Conservation (phyloP, 345 rosid genomes). For the Brassica napus region DNA sequence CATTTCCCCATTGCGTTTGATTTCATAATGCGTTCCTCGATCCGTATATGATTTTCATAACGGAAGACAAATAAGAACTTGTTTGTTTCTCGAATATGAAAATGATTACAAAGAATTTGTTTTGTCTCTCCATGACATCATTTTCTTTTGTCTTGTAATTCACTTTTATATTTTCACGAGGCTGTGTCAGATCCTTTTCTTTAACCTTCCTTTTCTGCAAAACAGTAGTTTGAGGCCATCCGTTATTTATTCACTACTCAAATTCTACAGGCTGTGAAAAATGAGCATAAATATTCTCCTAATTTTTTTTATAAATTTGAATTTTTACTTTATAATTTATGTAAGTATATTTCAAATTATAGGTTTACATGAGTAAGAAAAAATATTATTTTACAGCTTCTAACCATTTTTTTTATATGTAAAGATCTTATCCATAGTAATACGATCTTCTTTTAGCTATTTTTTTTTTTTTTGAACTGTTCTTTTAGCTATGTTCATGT, state of each 20-base stretch:
- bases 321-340: not conserved
- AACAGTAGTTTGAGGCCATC: not conserved
- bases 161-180: constrained; percentile 64
- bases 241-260: not conserved
- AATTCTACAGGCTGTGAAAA: not conserved
- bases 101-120: not conserved
- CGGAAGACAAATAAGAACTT: constrained; percentile 3
- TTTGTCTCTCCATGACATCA: constrained; percentile 48
- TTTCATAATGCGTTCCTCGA: not conserved
- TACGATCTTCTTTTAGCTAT: not conserved
- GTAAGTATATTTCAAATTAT: not conserved
- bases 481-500: not conserved
- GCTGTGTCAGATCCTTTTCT: constrained; percentile 58
- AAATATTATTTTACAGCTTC: not conserved
- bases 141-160: constrained; percentile 30
- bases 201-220: not conserved
- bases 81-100: not conserved
- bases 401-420: not conserved
- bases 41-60: not conserved
- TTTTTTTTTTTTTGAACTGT: too few species aligned
- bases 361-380: not conserved
- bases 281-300: not conserved
- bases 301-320: not conserved
- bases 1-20: not conserved
- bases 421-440: constrained; percentile 4